Conservation (phyloP, 2,329 filamentous ascomycete species). For the Cryoendolithus antarcticus region DNA sequence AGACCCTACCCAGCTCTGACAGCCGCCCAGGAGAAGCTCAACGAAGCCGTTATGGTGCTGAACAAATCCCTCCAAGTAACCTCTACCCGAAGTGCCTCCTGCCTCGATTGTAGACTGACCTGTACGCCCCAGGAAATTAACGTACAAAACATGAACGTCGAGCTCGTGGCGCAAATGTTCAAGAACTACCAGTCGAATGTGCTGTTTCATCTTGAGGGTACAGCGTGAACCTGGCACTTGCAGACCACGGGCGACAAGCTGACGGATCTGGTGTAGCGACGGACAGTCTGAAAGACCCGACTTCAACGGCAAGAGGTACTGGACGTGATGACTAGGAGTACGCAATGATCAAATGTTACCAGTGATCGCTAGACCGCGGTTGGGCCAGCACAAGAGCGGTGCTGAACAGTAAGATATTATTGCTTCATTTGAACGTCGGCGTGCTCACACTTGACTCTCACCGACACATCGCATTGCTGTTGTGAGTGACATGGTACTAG, state of each 20-base stretch:
- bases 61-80: constrained; percentile 79
- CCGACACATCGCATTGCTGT: too few species aligned
- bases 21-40: constrained; percentile 71
- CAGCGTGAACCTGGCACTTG: background rate
- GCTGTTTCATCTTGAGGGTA: constrained; percentile 91
- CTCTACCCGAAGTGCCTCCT: constrained; percentile 3
- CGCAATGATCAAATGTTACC: too few species aligned
- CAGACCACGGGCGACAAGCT: background rate
- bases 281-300: constrained; percentile 60
- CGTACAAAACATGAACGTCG: constrained; percentile 96
- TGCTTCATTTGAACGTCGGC: too few species aligned
- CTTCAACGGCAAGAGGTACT: too few species aligned
- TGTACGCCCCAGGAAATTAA: constrained; percentile 69
- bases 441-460: too few species aligned
- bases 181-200: constrained; percentile 99
- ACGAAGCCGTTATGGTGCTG: constrained; percentile 82
- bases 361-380: too few species aligned
- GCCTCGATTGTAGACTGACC: background rate
- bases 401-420: too few species aligned
- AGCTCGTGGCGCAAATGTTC: constrained; percentile 97
- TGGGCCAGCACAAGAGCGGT: too few species aligned
- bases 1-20: too few species aligned
- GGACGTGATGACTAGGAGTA: too few species aligned
- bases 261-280: constrained; percentile 46
- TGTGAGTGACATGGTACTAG: too few species aligned